Evolutionary conservation across 371 early-diverging fungal genomes (phyloP), one percentile per base, ranked within the genome.

Genomic region (Rhizomucor pusillus): DNA sequence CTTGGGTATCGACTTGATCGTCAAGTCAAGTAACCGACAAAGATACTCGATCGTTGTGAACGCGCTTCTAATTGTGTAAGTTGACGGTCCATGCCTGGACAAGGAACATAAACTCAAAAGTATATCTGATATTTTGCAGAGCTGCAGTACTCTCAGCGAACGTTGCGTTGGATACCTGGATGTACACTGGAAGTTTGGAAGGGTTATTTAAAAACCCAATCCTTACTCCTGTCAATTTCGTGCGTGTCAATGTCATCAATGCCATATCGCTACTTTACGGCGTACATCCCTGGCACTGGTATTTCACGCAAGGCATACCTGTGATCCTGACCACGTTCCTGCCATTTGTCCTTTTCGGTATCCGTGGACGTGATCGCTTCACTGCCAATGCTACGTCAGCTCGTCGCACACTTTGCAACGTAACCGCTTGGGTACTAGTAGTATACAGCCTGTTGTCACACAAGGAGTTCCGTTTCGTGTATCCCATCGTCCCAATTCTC

Each of bases 381-480:
- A 16, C 44, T 13, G 52, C 54, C 36, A 49, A 62, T 3, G 58
- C 11, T 23, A 34, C 34, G 12, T 16, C 16, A 2, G 20, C 47
- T 13, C 46, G 29, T 5, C 59, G 44, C 6, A n/a, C 20, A 6
- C 19, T 56, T 18, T 48, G 48, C 14, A 51, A 53, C 1, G 58
- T 74, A 7, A 37, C 66, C 37, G 37, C 67, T 13, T 84, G 79
- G 71, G 81, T 87, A 1, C 18, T 88, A 9, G 34, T 65, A 0
- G 65, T 89, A 9, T 93, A 93, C 59, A 91, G 91, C 40, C 47
- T 90, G 25, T 66, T 92, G 5, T 70, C 85, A 1, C 98, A 97
- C 63, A 97, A 95, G 79, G 98, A 97, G 59, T 92, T 91, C 64
- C 87, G 98, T 1, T 97, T 97, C 66, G 71, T 97, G 13, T 86